Conservation (phyloP, 2,329 filamentous ascomycete species). For the Cordyceps cateniannulata region DNA sequence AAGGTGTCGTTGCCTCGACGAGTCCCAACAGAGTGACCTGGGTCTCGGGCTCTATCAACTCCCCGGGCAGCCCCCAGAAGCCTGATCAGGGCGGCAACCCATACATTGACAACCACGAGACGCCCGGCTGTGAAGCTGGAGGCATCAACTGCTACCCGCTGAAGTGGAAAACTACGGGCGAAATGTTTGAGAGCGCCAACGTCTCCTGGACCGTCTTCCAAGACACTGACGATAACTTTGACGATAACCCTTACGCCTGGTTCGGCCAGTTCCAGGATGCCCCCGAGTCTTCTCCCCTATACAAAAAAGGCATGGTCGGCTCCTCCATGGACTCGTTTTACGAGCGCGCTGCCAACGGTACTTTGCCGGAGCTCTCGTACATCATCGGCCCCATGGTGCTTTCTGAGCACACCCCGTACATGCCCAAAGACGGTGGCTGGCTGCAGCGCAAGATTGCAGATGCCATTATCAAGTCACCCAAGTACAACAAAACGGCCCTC, state of each 20-base stretch:
- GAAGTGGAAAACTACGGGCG: slow-evolving; percentile 46
- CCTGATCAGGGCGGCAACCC: slow-evolving; percentile 35
- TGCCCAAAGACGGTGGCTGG: slow-evolving; percentile 48
- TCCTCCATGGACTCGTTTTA: slow-evolving; percentile 45
- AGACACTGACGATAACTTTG: slow-evolving; percentile 41
- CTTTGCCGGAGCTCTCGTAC: slow-evolving; percentile 44
- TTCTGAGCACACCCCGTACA: slow-evolving; percentile 47
- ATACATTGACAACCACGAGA: slow-evolving; percentile 45
- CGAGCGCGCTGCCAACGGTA: slow-evolving; percentile 40
- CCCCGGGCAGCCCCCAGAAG: slow-evolving; percentile 36
- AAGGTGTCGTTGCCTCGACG: slow-evolving; percentile 44
- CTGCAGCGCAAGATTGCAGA: slow-evolving; percentile 46
- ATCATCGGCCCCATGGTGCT: slow-evolving; percentile 44
- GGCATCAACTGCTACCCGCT: slow-evolving; percentile 46
- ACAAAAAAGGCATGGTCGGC: slow-evolving; percentile 39
- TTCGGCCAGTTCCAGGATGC: slow-evolving; percentile 47
- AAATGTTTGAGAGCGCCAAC: slow-evolving; percentile 40
- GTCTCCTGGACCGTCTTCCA: slow-evolving; percentile 46
- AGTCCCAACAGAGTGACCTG: slow-evolving; percentile 47
- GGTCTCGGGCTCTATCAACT: slow-evolving; percentile 45
- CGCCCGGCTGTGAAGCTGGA: slow-evolving; percentile 34
- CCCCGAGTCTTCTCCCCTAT: slow-evolving; percentile 30
- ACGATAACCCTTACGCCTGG: slow-evolving; percentile 48
- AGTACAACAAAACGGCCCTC: slow-evolving; percentile 42
- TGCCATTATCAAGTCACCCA: slow-evolving; percentile 41